Percentiles rank a stretch among this genome's conserved stretches.
phyloP scores from a whole-genome alignment of 306 rosid species.

The Trichosanthes cucumerina region DNA sequence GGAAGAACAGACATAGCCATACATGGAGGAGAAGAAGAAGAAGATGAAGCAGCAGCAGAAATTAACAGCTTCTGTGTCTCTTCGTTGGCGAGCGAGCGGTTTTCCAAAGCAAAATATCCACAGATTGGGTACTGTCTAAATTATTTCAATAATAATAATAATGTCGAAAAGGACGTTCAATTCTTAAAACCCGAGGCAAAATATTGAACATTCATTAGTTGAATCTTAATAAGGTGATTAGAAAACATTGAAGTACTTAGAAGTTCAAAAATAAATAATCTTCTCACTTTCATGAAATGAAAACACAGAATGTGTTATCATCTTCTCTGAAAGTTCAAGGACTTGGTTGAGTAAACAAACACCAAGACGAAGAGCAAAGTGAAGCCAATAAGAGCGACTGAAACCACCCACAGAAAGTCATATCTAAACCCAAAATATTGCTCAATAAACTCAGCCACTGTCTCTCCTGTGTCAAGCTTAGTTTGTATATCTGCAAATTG shows the following conservation, averaged over 20 bases:
- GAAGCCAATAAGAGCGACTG: constrained; percentile 17
- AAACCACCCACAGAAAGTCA: constrained; percentile 21
- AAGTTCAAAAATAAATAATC: neutral
- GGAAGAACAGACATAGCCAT: constrained; percentile 65
- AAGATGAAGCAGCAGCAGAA: neutral
- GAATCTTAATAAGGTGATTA: neutral
- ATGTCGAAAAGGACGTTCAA: neutral
- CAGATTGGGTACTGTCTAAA: neutral
- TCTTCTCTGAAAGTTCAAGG: constrained; percentile 26
- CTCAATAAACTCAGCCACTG: constrained; percentile 18
- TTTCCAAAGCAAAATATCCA: neutral
- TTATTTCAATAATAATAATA: neutral
- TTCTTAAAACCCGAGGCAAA: neutral
- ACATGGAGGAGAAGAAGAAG: constrained; percentile 20
- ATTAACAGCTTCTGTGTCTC: neutral
- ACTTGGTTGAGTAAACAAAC: constrained; percentile 8
- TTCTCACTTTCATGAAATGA: neutral
- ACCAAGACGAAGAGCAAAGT: constrained; percentile 8
- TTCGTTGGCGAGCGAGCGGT: neutral
- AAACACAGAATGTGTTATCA: neutral
- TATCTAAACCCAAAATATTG: constrained; percentile 19
- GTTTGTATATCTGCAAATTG: constrained; percentile 23
- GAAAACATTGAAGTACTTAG: neutral
- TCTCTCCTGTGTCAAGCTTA: constrained; percentile 26
- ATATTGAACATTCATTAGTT: neutral